phyloP scores from a whole-genome alignment of 768 basidiomycete genomes.

The Hortiboletus flavorubellus region DNA sequence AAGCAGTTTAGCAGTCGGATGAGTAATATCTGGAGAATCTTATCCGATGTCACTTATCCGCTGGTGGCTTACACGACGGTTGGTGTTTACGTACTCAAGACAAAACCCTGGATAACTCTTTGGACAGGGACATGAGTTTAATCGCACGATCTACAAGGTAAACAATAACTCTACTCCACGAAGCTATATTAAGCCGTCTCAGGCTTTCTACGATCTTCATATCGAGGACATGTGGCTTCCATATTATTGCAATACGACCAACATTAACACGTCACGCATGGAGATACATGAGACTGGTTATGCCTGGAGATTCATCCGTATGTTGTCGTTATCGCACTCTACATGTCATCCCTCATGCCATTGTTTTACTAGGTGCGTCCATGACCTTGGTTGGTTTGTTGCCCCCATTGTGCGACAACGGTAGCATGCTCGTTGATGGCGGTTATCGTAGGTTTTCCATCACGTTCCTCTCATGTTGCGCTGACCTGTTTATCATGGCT shows the following conservation, averaged over 20 bases:
- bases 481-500: conserved; percentile 5
- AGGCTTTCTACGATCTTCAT: conserved; percentile 92
- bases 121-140: conserved; percentile 88
- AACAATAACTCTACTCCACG: not conserved
- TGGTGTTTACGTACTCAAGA: conserved; percentile 13
- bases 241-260: conserved; percentile 97
- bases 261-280: conserved; percentile 94
- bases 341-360: conserved; percentile 2
- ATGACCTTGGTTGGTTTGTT: conserved; percentile 96
- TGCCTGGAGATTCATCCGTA: conserved; percentile 93
- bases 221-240: conserved; percentile 99
- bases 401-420: conserved; percentile 93
- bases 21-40: conserved; percentile 90
- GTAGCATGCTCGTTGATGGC: conserved; percentile 87
- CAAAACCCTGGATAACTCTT: conserved; percentile 2
- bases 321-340: conserved; percentile 26
- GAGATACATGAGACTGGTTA: conserved; percentile 98
- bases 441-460: conserved; percentile 66
- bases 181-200: conserved; percentile 9
- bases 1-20: conserved; percentile 92
- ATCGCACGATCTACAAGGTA: conserved; percentile 91
- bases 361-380: conserved; percentile 65
- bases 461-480: not conserved
- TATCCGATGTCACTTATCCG: conserved; percentile 87
- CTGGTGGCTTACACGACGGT: conserved; percentile 76